These are phyloP conservation scores for Penicillium aurantiogriseum DNA, from an alignment of 2,329 filamentous ascomycete genomes.

Conservation along the genomic window DNA sequence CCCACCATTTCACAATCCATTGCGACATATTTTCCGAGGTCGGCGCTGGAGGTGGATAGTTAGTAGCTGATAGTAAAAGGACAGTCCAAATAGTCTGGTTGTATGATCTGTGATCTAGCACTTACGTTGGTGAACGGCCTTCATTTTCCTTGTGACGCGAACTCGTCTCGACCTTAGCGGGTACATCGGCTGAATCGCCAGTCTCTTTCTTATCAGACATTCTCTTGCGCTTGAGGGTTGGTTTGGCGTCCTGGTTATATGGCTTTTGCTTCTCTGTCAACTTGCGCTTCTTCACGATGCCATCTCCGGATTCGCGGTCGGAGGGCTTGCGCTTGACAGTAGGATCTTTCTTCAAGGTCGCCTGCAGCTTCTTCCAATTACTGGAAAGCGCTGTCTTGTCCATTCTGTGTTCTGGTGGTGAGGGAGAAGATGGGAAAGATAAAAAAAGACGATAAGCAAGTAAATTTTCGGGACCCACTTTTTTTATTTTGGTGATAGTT, in stretches of 20 bases:
- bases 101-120: background rate
- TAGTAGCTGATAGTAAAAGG: constrained; percentile 7
- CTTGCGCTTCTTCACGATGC: constrained; percentile 35
- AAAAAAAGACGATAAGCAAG: constrained; percentile 11
- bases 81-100: constrained; percentile 15
- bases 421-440: constrained; percentile 5
- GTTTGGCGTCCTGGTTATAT: constrained; percentile 12
- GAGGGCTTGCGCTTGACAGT: constrained; percentile 36
- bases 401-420: constrained; percentile 35
- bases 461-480: constrained; percentile 16
- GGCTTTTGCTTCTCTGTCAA: constrained; percentile 27
- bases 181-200: constrained; percentile 50
- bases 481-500: constrained; percentile 7
- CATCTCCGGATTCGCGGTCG: constrained; percentile 32
- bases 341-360: constrained; percentile 41
- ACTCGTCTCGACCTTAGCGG: constrained; percentile 45
- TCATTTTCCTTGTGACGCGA: constrained; percentile 58
- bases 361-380: constrained; percentile 53
- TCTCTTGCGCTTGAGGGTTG: constrained; percentile 30
- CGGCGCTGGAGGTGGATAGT: constrained; percentile 50
- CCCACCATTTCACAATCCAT: constrained; percentile 99
- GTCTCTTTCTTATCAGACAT: constrained; percentile 29
- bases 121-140: constrained; percentile 53
- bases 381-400: constrained; percentile 47
- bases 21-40: constrained; percentile 84